A percentile compares a stretch with the other conserved stretches of the same genome.
phyloP scores from a whole-genome alignment of 345 rosid species.

The Pistacia atlantica region DNA sequence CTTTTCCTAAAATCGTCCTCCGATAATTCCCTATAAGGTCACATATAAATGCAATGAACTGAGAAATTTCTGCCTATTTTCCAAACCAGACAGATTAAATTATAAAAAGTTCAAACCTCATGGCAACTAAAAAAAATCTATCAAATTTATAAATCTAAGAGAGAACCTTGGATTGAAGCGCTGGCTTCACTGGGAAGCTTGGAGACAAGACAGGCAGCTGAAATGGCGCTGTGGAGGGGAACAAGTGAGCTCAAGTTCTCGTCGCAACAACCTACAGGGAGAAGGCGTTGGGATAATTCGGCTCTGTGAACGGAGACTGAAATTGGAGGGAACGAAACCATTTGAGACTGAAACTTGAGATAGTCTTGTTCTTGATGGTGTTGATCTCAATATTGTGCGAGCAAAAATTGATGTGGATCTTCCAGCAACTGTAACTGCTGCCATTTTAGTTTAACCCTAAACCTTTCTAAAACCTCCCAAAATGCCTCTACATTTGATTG shows the following conservation, averaged over 20 bases:
- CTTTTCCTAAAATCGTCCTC: not conserved
- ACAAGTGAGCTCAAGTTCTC: slow-evolving; percentile 65
- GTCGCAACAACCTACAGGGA: slow-evolving; percentile 50
- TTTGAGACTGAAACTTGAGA: slow-evolving; percentile 36
- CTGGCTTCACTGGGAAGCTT: slow-evolving; percentile 53
- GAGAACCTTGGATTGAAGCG: slow-evolving; percentile 48
- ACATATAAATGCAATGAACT: not conserved
- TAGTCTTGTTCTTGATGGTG: slow-evolving; percentile 26
- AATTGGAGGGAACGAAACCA: slow-evolving; percentile 34
- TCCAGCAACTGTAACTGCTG: slow-evolving; percentile 44
- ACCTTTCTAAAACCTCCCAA: slow-evolving; percentile 43
- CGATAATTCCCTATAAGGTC: not conserved
- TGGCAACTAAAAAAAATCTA: not conserved
- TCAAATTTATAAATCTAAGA: not conserved
- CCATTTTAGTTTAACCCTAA: slow-evolving; percentile 45
- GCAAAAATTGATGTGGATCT: slow-evolving; percentile 49
- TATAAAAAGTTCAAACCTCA: no score
- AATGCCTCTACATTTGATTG: not conserved
- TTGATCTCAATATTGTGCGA: slow-evolving; percentile 39
- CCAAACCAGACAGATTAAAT: not conserved
- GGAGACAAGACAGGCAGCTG: slow-evolving; percentile 79
- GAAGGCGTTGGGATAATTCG: slow-evolving; percentile 31
- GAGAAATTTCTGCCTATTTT: not conserved
- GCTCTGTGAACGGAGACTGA: slow-evolving; percentile 25
- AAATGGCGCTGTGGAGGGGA: slow-evolving; percentile 62